Conservation (phyloP, 441 rosid species). For the Flueggea neowawraea region DNA sequence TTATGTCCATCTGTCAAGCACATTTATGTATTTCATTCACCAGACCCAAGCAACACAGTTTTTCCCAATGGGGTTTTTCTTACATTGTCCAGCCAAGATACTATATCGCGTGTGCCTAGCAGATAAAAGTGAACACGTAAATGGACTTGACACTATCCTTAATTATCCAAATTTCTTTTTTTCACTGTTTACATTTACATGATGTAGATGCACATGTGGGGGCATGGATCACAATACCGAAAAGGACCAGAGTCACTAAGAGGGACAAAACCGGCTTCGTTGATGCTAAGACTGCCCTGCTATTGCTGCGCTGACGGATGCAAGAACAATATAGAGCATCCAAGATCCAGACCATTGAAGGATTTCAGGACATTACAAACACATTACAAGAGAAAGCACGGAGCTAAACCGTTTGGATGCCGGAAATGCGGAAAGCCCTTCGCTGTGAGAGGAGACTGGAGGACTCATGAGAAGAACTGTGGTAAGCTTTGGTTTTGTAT, state of each 20-base stretch:
- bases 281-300: slow-evolving; percentile 67
- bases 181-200: no score
- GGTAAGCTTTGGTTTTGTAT: slow-evolving; percentile 89
- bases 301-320: slow-evolving; percentile 89
- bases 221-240: slow-evolving; percentile 87
- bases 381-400: slow-evolving; percentile 86
- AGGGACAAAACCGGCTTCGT: slow-evolving; percentile 65
- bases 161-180: no score
- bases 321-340: slow-evolving; percentile 83
- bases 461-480: slow-evolving; percentile 92
- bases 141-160: no score
- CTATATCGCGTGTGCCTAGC: no score
- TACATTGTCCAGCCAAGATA: no score
- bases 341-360: slow-evolving; percentile 81
- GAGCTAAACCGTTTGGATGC: slow-evolving; percentile 73
- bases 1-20: no score
- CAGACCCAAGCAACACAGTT: no score
- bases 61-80: no score
- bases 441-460: slow-evolving; percentile 91
- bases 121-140: no score
- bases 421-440: slow-evolving; percentile 77
- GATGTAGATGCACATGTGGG: slow-evolving; percentile 95
- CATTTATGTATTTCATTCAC: no score
- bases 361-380: slow-evolving; percentile 93
- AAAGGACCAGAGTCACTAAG: slow-evolving; percentile 80